Evolutionary conservation across 257 asterid species (phyloP).

Genomic region (Solanum boliviense): DNA sequence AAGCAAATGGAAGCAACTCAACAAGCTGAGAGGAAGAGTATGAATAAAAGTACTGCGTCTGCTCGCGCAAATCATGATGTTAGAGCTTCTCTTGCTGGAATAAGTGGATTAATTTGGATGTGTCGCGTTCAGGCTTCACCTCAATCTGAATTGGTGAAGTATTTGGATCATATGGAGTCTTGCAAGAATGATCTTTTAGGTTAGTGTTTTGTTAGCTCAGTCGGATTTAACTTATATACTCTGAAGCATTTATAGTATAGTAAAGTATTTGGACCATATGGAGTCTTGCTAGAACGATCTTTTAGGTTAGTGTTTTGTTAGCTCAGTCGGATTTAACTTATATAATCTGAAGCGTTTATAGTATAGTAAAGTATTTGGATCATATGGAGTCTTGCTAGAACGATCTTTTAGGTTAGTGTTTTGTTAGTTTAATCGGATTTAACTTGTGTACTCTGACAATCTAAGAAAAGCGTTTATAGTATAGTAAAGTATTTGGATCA

Average conservation of each 20-base stretch:
- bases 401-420: constrained; percentile 42
- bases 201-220: not conserved
- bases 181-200: constrained; percentile 47
- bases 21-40: constrained; percentile 60
- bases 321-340: not conserved
- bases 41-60: constrained; percentile 57
- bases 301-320: too few relatives aligned
- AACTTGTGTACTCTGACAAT: not conserved
- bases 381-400: constrained; percentile 34
- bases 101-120: constrained; percentile 38
- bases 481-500: too few relatives aligned
- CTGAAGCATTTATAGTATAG: not conserved
- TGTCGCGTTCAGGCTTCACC: constrained; percentile 27
- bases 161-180: constrained; percentile 33
- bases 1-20: constrained; percentile 73
- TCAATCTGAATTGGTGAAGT: constrained; percentile 21
- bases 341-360: not conserved
- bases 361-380: constrained; percentile 11
- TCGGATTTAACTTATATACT: not conserved
- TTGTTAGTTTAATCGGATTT: not conserved
- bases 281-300: too few relatives aligned
- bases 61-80: constrained; percentile 80
- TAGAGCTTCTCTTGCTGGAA: constrained; percentile 56
- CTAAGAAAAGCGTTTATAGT: too few relatives aligned
- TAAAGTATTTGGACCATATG: not conserved